Base-by-base conservation (phyloP, 805 yeast genomes). In the Spathaspora girioi region DNA sequence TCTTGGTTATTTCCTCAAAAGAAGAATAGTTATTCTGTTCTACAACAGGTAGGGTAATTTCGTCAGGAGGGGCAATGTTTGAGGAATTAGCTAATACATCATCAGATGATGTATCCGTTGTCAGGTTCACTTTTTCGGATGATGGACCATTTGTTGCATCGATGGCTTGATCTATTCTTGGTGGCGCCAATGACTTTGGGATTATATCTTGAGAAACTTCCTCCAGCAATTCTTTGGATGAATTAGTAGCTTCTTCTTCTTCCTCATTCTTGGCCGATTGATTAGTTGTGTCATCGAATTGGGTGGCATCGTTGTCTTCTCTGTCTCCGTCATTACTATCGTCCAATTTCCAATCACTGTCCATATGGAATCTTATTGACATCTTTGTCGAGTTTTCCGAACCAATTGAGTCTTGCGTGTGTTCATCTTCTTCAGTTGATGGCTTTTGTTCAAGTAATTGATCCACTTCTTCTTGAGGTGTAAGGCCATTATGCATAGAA, bases 61-160 rank as follows among this genome's bases (percentile, higher is more conserved):
- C 70, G 35, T 59, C 68, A 2, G 66, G 70, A 12, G 71, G 71
- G 5, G 67, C 67, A 18, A 74, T 61, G 50, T 71, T 73, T 1
- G 79, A 72, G 0, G 79, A 75, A 58, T 76, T 76, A 1, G 78
- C 79, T 40, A 76, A 64, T 5, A 67, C 64, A 44, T 69, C 66
- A 6, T 35, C 40, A 12, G 40, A 35, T 14, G 40, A 14, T 19
- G 52, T 57, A 26, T 64, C 65, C 2, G 40, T 41, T 1, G 42
- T 12, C 10, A 19, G 17, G 1, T 20, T n/a, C 27, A 43, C 19
- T 23, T 46, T 49, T 9, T 45, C 40, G 10, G 27, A 10, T 41
- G 27, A 10, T 41, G 27, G 19, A 1, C 15, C 44, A 14, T 42
- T 41, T n/a, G 23, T 20, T 10, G 5, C 19, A 11, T 52, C 46